A percentile compares a stretch with the other conserved stretches of the same genome.
phyloP scores from a whole-genome alignment of 2,329 filamentous ascomycete genomes.

The Apiospora pterosperma region DNA sequence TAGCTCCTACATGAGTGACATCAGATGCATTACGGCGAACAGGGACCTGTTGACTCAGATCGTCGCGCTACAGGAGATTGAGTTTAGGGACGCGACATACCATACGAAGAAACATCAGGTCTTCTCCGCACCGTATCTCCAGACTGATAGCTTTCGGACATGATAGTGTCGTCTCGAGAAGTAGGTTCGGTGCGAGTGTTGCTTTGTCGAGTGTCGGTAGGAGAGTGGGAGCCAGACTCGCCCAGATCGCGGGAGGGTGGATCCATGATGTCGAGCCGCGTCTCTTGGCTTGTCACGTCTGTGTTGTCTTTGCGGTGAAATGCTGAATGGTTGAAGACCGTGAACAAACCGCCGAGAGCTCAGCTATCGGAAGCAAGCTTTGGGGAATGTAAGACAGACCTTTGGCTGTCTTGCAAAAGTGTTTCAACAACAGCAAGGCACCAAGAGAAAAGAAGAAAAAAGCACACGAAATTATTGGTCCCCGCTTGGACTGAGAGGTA shows the following conservation, averaged over 20 bases:
- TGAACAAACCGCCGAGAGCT: not conserved
- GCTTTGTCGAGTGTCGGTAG: conserved; percentile 47
- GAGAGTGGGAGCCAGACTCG: conserved; percentile 38
- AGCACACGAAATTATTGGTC: not conserved
- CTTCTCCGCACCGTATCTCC: conserved; percentile 58
- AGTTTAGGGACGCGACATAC: conserved; percentile 4
- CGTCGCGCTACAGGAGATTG: conserved; percentile 2
- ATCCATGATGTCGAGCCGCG: conserved; percentile 37
- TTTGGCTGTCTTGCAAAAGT: not conserved
- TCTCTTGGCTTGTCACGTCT: not conserved
- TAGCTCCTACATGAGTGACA: conserved; percentile 15
- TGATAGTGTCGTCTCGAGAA: conserved; percentile 36
- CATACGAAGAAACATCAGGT: conserved; percentile 22
- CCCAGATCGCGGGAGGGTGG: conserved; percentile 34
- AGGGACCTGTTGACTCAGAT: not conserved
- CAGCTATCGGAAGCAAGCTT: not conserved
- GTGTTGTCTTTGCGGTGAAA: not conserved
- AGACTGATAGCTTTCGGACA: conserved; percentile 55
- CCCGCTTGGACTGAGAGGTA: not conserved
- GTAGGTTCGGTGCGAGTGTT: conserved; percentile 30
- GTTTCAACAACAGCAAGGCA: not conserved
- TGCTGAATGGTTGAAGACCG: not conserved
- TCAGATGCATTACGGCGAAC: not conserved
- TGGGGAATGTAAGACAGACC: not conserved
- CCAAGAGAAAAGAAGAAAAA: not conserved